Conservation (phyloP, 2,329 filamentous ascomycete genomes). For the Huntiella bhutanensis region DNA sequence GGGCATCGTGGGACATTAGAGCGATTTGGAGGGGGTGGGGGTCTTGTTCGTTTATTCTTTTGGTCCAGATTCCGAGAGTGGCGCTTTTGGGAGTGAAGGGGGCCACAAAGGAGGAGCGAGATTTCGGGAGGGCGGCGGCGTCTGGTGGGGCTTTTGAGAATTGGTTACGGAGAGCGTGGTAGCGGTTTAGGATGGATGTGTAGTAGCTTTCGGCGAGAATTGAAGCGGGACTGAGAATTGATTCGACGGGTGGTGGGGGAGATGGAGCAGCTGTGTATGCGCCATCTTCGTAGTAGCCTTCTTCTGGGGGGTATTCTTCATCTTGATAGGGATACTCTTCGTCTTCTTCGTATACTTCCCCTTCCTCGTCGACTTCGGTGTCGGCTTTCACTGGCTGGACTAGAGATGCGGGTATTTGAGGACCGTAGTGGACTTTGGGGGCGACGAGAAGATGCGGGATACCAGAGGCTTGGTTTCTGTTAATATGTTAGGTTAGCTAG, state of each 20-base stretch:
- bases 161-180: slow-evolving; percentile 40
- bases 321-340: slow-evolving; percentile 24
- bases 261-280: slow-evolving; percentile 50
- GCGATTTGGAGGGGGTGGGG: slow-evolving; percentile 41
- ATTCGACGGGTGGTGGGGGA: slow-evolving; percentile 14
- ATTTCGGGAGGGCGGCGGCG: slow-evolving; percentile 30
- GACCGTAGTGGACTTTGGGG: slow-evolving; percentile 28
- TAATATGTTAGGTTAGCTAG: slow-evolving; percentile 19
- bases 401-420: slow-evolving; percentile 25
- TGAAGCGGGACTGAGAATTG: slow-evolving; percentile 18
- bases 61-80: slow-evolving; percentile 32
- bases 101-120: slow-evolving; percentile 36
- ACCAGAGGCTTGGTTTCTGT: slow-evolving; percentile 53
- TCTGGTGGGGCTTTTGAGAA: slow-evolving; percentile 38
- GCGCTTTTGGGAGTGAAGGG: slow-evolving; percentile 31
- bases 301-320: slow-evolving; percentile 28
- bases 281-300: slow-evolving; percentile 58
- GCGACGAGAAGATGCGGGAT: slow-evolving; percentile 57
- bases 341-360: slow-evolving; percentile 16
- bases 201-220: slow-evolving; percentile 49
- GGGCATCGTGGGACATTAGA: slow-evolving; percentile 45
- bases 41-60: slow-evolving; percentile 31
- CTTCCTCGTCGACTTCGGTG: slow-evolving; percentile 3
- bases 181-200: slow-evolving; percentile 43
- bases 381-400: neutral